Evolutionary conservation across 73 alveolate genomes (phyloP), one percentile per base, ranked within the genome.

Genomic region (Paramecium biaurelia): DNA sequence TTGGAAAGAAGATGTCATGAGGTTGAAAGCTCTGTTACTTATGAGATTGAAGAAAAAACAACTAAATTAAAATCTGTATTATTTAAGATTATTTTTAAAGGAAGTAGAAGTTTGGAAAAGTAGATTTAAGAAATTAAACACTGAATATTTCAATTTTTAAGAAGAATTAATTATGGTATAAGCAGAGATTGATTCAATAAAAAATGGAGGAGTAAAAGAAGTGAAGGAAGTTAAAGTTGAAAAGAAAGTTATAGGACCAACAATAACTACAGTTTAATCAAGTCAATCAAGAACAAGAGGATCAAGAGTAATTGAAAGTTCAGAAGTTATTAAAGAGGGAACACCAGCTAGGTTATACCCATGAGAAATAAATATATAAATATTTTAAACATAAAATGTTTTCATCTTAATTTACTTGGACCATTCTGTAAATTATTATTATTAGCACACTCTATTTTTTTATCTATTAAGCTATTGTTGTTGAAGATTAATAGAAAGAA

Each of bases 141-240:
- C 86, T 3, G 86, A 72, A 1, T 72, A 72, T 72, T 72, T 32
- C 21, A 72, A 12, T 72, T 34, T 41, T 14, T 72, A 72, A 72
- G 86, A 72, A 72, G 7, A 7, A 72, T 35, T 72, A 42, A 72
- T 72, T 8, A 72, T 72, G 86, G 86, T 38, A 5, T 72, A 72
- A 38, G 86, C 86, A 12, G 86, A 72, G 14, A 35, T 72, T 35
- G 86, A 72, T 35, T 72, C 86, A 34, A 72, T 72, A 1, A 72
- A 35, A 35, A 72, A 72, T 72, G 86, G 86, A 34, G 86, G 86
- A 72, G 86, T 72, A 35, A 72, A 72, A 38, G 86, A 72, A 72
- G 86, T 72, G 10, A 72, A 72, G 45, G 53, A 72, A 72, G 86
- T 72, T 9, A 72, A 30, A 21, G 86, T 72, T 34, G 86, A 72